A percentile compares a stretch with the other conserved stretches of the same genome.
Evolutionary conservation across 2,329 filamentous ascomycete species (phyloP).

Genomic region (Fusarium paranaense): DNA sequence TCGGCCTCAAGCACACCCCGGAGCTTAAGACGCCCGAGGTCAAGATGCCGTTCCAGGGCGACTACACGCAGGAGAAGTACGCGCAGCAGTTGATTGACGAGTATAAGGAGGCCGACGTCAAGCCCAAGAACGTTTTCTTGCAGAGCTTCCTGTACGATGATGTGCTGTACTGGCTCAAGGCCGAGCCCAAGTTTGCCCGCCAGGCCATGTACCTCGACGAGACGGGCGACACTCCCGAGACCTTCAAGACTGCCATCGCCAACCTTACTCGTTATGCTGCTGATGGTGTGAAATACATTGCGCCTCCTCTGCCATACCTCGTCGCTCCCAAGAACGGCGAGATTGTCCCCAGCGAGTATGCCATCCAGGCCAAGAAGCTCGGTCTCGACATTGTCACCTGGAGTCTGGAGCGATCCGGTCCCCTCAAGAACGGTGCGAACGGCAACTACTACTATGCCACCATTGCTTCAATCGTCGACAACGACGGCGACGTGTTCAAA

Average conservation of each 20-base stretch:
- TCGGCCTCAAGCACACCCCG: conserved; percentile 72
- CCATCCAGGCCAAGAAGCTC: conserved; percentile 67
- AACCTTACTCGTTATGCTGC: conserved; percentile 67
- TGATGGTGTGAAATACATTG: conserved; percentile 71
- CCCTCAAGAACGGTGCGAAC: conserved; percentile 62
- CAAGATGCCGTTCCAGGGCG: conserved; percentile 74
- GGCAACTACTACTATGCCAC: conserved; percentile 68
- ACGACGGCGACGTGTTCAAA: conserved; percentile 75
- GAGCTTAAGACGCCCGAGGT: conserved; percentile 77
- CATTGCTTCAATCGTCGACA: conserved; percentile 65
- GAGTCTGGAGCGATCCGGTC: conserved; percentile 75
- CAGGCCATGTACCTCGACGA: conserved; percentile 76
- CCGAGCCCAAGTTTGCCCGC: conserved; percentile 68
- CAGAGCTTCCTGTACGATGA: conserved; percentile 76
- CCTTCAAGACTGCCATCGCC: conserved; percentile 65
- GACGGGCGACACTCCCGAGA: conserved; percentile 64
- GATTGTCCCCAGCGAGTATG: conserved; percentile 74
- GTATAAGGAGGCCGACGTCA: conserved; percentile 65
- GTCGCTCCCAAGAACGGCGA: conserved; percentile 63
- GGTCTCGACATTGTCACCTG: conserved; percentile 75
- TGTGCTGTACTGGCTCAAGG: conserved; percentile 74
- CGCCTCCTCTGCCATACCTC: conserved; percentile 72
- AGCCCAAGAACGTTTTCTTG: conserved; percentile 66
- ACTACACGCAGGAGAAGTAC: conserved; percentile 74
- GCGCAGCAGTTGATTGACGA: conserved; percentile 74